Base-by-base conservation (phyloP, 305 asterid genomes). In the Ilex paraguariensis region DNA sequence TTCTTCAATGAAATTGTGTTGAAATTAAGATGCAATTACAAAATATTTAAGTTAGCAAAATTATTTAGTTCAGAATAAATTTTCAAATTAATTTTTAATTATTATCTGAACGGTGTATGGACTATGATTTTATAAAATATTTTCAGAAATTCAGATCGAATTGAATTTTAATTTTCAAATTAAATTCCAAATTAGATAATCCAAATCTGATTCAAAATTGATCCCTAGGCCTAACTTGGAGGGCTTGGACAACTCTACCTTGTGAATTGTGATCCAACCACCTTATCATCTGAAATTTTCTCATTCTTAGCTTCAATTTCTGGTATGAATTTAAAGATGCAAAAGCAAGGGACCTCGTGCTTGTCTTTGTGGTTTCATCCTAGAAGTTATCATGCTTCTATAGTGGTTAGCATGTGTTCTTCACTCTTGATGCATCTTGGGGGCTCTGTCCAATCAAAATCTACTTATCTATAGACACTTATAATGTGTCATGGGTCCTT, bases 331-430 rank as follows among this genome's bases (percentile, higher is more conserved):
- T 72, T 74, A 81, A 79, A 80, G 84, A 65, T 48, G 68, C 21
- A 69, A 66, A 79, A 70, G 68, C 53, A 70, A 72, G 87, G 90
- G 79, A 54, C 82, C 83, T 62, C 59, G 69, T 69, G 58, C 56
- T 61, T 11, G 1, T 72, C 62, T 62, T 71, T 54, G 55, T 51
- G 56, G 49, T 56, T 52, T 72, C 58, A 62, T 60, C 78, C 66
- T 54, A 51, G 62, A 70, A 59, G 61, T 72, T 55, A 54, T 69
- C 31, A 67, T 81, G 85, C 73, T 13, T 70, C 73, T 62, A 61
- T 77, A 81, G 86, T 83, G 91, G 86, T 73, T 66, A 69, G 69
- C 96, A 85, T 78, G 88, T 77, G 88, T 77, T 66, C 62, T 77
- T 66, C 62, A 63, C 59, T 66, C 58, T 56, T 39, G 60, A 59